A percentile compares a stretch with the other conserved stretches of the same genome.
Evolutionary conservation across 2,329 filamentous ascomycete species (phyloP).

Genomic region (Xylaria arbuscula): DNA sequence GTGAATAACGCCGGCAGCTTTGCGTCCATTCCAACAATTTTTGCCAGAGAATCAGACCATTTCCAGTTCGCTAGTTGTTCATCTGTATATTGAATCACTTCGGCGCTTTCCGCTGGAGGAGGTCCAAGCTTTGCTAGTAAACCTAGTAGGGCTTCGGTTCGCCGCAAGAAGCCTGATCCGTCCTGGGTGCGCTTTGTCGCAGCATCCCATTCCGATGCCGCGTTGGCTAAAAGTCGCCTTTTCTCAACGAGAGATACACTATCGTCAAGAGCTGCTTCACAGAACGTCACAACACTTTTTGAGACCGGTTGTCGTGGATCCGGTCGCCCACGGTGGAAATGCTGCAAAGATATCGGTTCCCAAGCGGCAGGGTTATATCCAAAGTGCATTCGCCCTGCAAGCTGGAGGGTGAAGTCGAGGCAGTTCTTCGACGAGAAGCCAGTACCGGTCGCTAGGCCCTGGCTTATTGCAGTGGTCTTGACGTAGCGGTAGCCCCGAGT

Average conservation of each 20-base stretch:
- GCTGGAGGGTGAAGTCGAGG: slow-evolving; percentile 27
- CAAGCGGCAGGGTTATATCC: slow-evolving; percentile 23
- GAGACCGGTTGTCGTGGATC: slow-evolving; percentile 25
- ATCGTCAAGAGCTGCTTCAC: slow-evolving; percentile 22
- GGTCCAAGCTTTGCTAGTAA: slow-evolving; percentile 18
- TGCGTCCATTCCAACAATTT: slow-evolving; percentile 11
- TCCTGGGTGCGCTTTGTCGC: slow-evolving; percentile 23
- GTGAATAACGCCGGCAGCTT: slow-evolving; percentile 20
- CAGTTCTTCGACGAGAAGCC: slow-evolving; percentile 25
- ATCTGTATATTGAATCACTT: slow-evolving; percentile 16
- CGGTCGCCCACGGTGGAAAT: slow-evolving; percentile 26
- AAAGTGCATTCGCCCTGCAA: slow-evolving; percentile 24
- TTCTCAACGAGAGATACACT: slow-evolving; percentile 17
- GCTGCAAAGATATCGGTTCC: slow-evolving; percentile 28
- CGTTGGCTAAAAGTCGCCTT: slow-evolving; percentile 8
- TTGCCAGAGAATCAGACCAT: slow-evolving; percentile 25
- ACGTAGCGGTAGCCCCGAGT: slow-evolving; percentile 29
- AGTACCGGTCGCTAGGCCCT: slow-evolving; percentile 20
- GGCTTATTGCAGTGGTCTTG: slow-evolving; percentile 20
- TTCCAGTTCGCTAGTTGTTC: slow-evolving; percentile 26
- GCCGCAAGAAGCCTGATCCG: slow-evolving; percentile 25
- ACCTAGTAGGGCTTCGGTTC: slow-evolving; percentile 26
- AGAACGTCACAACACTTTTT: slow-evolving; percentile 19
- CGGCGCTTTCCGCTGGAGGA: slow-evolving; percentile 2
- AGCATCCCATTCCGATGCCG: slow-evolving; percentile 17